Evolutionary conservation across 2,329 filamentous ascomycete species (phyloP).

Genomic region (Elsinoe perseae): DNA sequence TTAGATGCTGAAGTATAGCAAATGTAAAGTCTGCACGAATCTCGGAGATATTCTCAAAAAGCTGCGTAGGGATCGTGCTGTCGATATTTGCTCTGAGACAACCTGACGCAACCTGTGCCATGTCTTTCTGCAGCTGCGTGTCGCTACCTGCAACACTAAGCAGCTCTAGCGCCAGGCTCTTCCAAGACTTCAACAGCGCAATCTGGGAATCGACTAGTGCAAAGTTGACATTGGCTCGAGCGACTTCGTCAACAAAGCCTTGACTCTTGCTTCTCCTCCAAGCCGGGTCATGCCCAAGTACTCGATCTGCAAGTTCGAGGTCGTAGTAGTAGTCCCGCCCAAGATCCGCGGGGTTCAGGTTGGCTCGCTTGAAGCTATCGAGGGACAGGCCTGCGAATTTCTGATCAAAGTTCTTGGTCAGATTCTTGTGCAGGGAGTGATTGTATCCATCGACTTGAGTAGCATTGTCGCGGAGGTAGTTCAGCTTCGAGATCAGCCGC

Average conservation of each 20-base stretch:
- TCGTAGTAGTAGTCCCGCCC: slow-evolving; percentile 82
- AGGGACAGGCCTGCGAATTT: slow-evolving; percentile 68
- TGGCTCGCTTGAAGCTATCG: slow-evolving; percentile 72
- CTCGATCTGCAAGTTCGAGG: slow-evolving; percentile 61
- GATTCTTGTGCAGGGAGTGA: slow-evolving; percentile 72
- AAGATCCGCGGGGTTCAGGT: slow-evolving; percentile 43
- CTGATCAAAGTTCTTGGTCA: slow-evolving; percentile 73
- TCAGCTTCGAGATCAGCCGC: slow-evolving; percentile 63
- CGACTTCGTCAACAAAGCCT: slow-evolving; percentile 76
- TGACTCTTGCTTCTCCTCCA: slow-evolving; percentile 58
- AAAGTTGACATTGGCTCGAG: slow-evolving; percentile 80
- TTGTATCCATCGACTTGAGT: slow-evolving; percentile 79
- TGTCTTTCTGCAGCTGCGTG: slow-evolving; percentile 55
- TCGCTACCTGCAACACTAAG: slow-evolving; percentile 54
- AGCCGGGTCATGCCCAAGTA: slow-evolving; percentile 67
- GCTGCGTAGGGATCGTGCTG: slow-evolving; percentile 62
- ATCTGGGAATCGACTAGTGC: slow-evolving; percentile 90
- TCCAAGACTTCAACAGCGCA: slow-evolving; percentile 79
- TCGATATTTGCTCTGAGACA: slow-evolving; percentile 72
- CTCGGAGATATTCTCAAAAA: slow-evolving; percentile 73
- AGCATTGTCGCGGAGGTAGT: slow-evolving; percentile 72
- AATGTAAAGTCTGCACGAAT: slow-evolving; percentile 73
- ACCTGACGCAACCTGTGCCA: slow-evolving; percentile 66
- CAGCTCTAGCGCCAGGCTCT: slow-evolving; percentile 76
- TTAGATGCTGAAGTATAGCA: slow-evolving; percentile 68